Base-by-base conservation (phyloP, 768 basidiomycete species). In the Lentinula aciculospora region DNA sequence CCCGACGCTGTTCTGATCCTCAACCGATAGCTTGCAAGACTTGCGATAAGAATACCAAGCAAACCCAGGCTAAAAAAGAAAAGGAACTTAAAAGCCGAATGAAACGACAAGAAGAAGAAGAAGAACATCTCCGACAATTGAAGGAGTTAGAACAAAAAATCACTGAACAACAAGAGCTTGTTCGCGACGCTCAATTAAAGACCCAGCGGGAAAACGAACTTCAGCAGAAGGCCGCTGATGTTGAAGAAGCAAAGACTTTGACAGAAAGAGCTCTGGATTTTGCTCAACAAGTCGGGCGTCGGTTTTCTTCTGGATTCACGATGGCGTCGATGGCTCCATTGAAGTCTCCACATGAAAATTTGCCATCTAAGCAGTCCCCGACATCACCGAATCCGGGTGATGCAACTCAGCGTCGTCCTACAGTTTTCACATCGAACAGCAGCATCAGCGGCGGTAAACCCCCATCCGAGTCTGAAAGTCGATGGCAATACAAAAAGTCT, bases 401-500 rank as follows among this genome's bases (percentile, higher is more conserved):
- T 31, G 15, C 36, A 37, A 32, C 36, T n/a, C 36, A 40, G 9
- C 57, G 23, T 46, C 29, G 10, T 25, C 56, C 59, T 25, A 19
- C 36, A 27, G 15, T 23, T n/a, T 57, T 49, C 9, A 19, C 48
- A 17, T 28, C 15, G 4, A 28, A 9, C 12, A 29, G 21, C 48
- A 23, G 48, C 25, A 28, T n/a, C n/a, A n/a, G 19, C 17, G 8
- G 5, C 13, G 12, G 29, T 5, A 25, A 23, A 10, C 17, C 15
- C 29, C 13, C 46, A 28, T 80, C 80, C 0, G 61, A 68, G 12
- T 72, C 81, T 1, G 67, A 77, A 65, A 59, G 66, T 0, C 77
- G 80, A 53, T 89, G 88, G 87, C 68, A 79, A 57, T 69, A 78
- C 9, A 80, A 81, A 66, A 89, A 89, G 67, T 67, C 66, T 3